Conservation (phyloP, 495 filamentous ascomycete genomes). For the Acidomyces sp. region DNA sequence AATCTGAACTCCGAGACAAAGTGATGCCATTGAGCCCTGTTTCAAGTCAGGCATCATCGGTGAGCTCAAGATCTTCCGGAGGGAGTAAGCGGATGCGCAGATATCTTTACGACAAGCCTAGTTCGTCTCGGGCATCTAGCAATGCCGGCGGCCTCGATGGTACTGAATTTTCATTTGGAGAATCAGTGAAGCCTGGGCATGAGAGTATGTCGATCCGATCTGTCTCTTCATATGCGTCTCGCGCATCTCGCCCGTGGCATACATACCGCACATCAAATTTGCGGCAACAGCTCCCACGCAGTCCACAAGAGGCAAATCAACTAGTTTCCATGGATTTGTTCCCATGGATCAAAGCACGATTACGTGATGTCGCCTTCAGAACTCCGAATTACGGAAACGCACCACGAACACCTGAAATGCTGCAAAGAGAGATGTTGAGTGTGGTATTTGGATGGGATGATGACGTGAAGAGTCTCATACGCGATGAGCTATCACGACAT, state of each 20-base stretch:
- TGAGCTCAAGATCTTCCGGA: slow-evolving; percentile 35
- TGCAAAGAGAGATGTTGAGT: slow-evolving; percentile 82
- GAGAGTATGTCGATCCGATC: slow-evolving; percentile 54
- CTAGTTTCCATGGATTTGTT: slow-evolving; percentile 49
- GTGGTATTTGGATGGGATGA: slow-evolving; percentile 92
- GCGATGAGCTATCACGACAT: slow-evolving; percentile 73
- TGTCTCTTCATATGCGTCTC: slow-evolving; percentile 49
- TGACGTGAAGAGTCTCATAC: slow-evolving; percentile 68
- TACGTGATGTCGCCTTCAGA: slow-evolving; percentile 70
- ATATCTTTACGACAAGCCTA: slow-evolving; percentile 50
- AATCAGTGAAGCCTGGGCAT: slow-evolving; percentile 34
- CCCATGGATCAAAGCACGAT: slow-evolving; percentile 54
- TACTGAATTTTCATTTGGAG: slow-evolving; percentile 52
- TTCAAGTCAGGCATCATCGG: slow-evolving; percentile 29
- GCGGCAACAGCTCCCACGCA: slow-evolving; percentile 64
- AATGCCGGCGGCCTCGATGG: slow-evolving; percentile 39
- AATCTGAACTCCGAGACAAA: slow-evolving; percentile 36
- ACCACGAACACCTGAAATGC: slow-evolving; percentile 64
- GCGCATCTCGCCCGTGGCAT: too few species aligned
- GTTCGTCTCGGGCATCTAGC: slow-evolving; percentile 28
- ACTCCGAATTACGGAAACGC: slow-evolving; percentile 49
- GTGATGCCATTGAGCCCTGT: slow-evolving; percentile 32
- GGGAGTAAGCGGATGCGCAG: slow-evolving; percentile 19
- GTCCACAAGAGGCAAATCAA: slow-evolving; percentile 41
- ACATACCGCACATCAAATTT: slow-evolving; percentile 45